A percentile compares a stretch with the other conserved stretches of the same genome.
Evolutionary conservation across 176 grass and related monocot species (phyloP).

Genomic region (Avena atlantica): DNA sequence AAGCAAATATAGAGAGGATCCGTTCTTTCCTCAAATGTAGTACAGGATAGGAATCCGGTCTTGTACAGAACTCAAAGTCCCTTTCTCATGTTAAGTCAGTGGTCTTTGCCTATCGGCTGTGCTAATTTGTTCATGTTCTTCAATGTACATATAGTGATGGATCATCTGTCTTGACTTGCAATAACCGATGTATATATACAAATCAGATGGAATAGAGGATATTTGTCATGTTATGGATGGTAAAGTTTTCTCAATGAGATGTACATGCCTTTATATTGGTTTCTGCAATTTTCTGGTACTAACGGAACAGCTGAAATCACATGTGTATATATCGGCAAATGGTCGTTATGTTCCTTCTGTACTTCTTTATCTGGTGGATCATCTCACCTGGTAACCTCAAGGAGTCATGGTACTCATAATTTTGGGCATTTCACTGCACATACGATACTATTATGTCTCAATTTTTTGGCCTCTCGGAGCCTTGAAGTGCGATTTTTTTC

Average conservation of each 20-base stretch:
- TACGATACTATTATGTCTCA: no score
- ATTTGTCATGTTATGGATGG: not conserved
- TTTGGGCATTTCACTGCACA: not conserved
- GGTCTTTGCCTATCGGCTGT: not conserved
- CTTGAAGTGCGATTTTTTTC: no score
- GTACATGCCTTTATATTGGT: not conserved
- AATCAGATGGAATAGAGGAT: not conserved
- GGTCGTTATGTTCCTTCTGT: no score
- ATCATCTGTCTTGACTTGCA: not conserved
- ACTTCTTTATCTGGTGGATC: no score
- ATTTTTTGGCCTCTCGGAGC: no score
- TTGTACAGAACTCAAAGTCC: slow-evolving; percentile 26
- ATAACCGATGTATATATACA: not conserved
- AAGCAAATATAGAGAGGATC: slow-evolving; percentile 36
- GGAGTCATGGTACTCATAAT: not conserved
- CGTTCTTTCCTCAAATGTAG: slow-evolving; percentile 40
- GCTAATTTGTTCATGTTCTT: not conserved
- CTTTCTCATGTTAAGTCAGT: slow-evolving; percentile 13
- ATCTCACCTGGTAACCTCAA: not conserved
- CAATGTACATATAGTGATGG: not conserved
- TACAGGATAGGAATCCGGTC: slow-evolving; percentile 29
- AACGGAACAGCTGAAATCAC: not conserved
- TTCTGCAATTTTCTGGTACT: not conserved
- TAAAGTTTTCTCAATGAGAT: not conserved
- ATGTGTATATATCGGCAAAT: no score